Conservation (phyloP, 164 flowering plant species). For the Berberis vulgaris region DNA sequence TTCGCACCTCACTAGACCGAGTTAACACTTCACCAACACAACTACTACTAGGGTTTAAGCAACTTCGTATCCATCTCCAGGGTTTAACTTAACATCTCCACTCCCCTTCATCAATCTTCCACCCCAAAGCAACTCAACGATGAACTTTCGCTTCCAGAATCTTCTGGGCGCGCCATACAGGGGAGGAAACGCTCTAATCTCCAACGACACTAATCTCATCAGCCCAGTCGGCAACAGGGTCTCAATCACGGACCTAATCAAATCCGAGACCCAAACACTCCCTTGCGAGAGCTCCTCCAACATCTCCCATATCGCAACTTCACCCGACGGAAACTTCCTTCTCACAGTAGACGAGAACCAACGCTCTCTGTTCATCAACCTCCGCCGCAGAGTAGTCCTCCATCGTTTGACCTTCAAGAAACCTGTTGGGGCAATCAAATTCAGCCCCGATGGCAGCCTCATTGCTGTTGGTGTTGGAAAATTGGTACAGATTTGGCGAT, state of each 20-base stretch:
- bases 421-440: constrained; percentile 46
- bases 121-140: constrained; percentile 9
- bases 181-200: constrained; percentile 67
- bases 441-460: constrained; percentile 60
- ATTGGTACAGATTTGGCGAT: constrained; percentile 74
- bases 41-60: too few species aligned
- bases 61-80: too few species aligned
- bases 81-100: too few species aligned
- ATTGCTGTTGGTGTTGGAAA: constrained; percentile 81
- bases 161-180: constrained; percentile 94
- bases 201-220: constrained; percentile 48
- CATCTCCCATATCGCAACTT: constrained; percentile 65
- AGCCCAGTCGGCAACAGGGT: constrained; percentile 86
- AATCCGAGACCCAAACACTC: constrained; percentile 59
- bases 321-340: constrained; percentile 69
- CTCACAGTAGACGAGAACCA: constrained; percentile 65
- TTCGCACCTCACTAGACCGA: too few species aligned
- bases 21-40: too few species aligned
- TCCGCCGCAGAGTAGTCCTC: constrained; percentile 58
- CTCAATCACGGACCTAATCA: constrained; percentile 73
- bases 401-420: constrained; percentile 77
- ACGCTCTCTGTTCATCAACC: constrained; percentile 66
- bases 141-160: constrained; percentile 89
- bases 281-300: constrained; percentile 70
- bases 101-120: too few species aligned